phyloP scores from a whole-genome alignment of 2,329 filamentous ascomycete species.

The Fusarium circinatum region DNA sequence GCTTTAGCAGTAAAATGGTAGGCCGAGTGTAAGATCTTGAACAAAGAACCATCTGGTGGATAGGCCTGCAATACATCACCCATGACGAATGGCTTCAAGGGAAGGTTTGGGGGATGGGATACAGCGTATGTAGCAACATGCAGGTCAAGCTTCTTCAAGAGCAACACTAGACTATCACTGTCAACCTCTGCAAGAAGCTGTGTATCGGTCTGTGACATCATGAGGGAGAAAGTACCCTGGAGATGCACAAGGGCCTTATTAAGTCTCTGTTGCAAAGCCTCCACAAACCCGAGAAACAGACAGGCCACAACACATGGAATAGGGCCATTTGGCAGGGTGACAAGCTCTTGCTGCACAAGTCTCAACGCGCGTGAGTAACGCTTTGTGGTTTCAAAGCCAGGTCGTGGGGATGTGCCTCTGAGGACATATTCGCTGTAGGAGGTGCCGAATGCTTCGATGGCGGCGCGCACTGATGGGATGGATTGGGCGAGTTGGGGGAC shows the following conservation, averaged over 20 bases:
- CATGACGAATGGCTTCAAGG: background rate
- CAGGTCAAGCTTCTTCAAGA: slow-evolving; percentile 33
- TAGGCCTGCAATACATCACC: background rate
- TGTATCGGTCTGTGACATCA: slow-evolving; percentile 7
- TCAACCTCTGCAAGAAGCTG: background rate
- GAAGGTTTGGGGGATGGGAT: slow-evolving; percentile 16
- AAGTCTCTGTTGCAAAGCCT: slow-evolving; percentile 25
- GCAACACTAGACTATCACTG: slow-evolving; percentile 3
- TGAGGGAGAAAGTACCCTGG: slow-evolving; percentile 13
- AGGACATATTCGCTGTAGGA: slow-evolving; percentile 32
- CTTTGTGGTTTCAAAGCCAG: slow-evolving; percentile 5
- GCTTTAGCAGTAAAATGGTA: slow-evolving; percentile 31
- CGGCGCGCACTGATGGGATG: slow-evolving; percentile 29
- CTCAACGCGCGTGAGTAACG: slow-evolving; percentile 23
- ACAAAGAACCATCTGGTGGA: slow-evolving; percentile 3
- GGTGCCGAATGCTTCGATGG: slow-evolving; percentile 28
- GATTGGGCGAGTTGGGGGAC: slow-evolving; percentile 29
- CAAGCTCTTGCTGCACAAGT: slow-evolving; percentile 28
- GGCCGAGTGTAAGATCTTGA: slow-evolving; percentile 11
- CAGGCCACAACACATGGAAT: slow-evolving; percentile 35
- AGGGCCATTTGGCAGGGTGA: slow-evolving; percentile 1
- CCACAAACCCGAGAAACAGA: slow-evolving; percentile 20
- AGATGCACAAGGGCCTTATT: slow-evolving; percentile 19
- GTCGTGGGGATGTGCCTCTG: background rate
- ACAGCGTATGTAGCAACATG: slow-evolving; percentile 33